Evolutionary conservation across 257 asterid species (phyloP), one percentile per base, ranked within the genome.

Genomic region (Thymus mandschuricus): DNA sequence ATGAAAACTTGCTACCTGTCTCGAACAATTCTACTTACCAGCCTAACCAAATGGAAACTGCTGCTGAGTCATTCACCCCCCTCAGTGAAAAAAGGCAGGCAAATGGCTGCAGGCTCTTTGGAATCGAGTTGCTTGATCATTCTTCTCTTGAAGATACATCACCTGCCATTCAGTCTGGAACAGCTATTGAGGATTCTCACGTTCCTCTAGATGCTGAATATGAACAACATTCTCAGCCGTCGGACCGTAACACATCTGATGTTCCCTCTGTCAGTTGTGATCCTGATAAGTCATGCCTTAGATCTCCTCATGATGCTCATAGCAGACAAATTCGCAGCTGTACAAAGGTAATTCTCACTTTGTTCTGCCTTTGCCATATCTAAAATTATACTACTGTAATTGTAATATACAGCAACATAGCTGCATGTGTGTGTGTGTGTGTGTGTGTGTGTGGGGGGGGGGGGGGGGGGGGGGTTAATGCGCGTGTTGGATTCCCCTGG

Each of bases 91-190:
- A 85, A 83, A 88, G 88, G 81, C 97, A 71, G 76, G 82, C 81
- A 21, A 82, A 85, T 73, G 95, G 93, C 50, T 91, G 78, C 82
- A 85, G 92, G 81, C 82, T 94, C 59, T 91, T 91, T 72, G 99
- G 97, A 27, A 85, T 91, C 66, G 96, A 91, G 82, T 81, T 91
- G 75, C 75, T 81, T 72, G 87, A 85, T 70, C 90, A 71, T 50
- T 79, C 99, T 61, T 71, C 80, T 0, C 69, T 75, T 52, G 91
- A 86, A 49, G 95, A 86, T 67, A 52, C 85, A 15, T 75, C 89
- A 69, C 78, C 61, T 5, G 77, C 76, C 27, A 66, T 76, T 64
- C 82, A 45, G 29, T 76, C 87, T 72, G 84, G 78, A 75, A 73
- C 77, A 70, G 84, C 74, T 43, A 66, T 66, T 56, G 92, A 84